These are phyloP conservation scores for Colletotrichum salicis DNA, from an alignment of 2,329 filamentous ascomycete species.

Conservation along the genomic window DNA sequence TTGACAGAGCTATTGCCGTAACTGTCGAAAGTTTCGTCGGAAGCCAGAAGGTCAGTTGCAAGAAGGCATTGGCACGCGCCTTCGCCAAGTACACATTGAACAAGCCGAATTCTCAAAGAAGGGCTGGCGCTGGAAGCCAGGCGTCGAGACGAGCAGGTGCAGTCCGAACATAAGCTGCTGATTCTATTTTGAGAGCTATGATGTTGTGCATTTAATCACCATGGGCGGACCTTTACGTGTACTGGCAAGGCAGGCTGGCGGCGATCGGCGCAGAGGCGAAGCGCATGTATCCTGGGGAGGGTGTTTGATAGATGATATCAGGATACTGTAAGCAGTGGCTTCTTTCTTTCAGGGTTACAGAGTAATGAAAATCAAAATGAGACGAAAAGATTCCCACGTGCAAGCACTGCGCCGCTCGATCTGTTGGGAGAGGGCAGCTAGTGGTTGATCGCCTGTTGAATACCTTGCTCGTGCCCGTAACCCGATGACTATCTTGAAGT, in stretches of 20 bases:
- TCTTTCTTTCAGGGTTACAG: background rate
- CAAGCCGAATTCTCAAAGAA: slow-evolving; percentile 49
- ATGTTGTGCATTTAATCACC: slow-evolving; percentile 6
- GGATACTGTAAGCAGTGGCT: slow-evolving; percentile 14
- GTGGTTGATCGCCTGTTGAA: background rate
- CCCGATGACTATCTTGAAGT: background rate
- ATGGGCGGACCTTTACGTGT: slow-evolving; percentile 11
- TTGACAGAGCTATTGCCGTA: slow-evolving; percentile 96
- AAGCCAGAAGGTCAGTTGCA: slow-evolving; percentile 96
- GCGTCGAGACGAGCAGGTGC: slow-evolving; percentile 29
- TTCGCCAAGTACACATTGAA: slow-evolving; percentile 92
- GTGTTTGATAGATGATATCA: slow-evolving; percentile 24
- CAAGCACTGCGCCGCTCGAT: background rate
- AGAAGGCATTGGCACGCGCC: slow-evolving; percentile 91
- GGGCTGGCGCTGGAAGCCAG: slow-evolving; percentile 38
- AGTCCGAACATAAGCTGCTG: slow-evolving; percentile 23
- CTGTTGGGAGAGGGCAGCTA: background rate
- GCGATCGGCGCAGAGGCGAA: slow-evolving; percentile 35
- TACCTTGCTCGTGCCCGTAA: too few species aligned
- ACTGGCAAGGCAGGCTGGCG: slow-evolving; percentile 23
- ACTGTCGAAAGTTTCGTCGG: slow-evolving; percentile 96
- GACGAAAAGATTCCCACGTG: background rate
- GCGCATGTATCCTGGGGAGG: slow-evolving; percentile 14
- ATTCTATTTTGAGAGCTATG: background rate
- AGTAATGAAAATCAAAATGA: background rate